These are phyloP conservation scores for Daedaleopsis sinensis DNA, from an alignment of 768 basidiomycete genomes.

Conservation along the genomic window DNA sequence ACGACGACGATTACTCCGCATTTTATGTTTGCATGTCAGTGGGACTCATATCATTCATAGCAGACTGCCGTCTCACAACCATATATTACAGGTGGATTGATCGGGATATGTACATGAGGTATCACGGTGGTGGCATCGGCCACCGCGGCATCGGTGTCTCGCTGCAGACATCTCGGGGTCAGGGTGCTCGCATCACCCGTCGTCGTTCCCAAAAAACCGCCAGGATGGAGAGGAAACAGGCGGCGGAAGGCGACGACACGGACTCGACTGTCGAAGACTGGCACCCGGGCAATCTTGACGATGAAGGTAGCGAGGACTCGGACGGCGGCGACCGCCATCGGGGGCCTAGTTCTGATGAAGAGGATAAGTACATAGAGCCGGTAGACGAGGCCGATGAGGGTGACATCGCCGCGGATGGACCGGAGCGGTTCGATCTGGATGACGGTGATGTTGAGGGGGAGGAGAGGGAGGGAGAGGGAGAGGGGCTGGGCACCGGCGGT, in stretches of 20 bases:
- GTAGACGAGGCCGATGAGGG: background rate
- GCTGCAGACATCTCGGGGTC: background rate
- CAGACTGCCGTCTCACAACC: background rate
- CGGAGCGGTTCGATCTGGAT: background rate
- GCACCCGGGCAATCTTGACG: background rate
- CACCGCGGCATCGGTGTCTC: background rate
- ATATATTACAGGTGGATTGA: background rate
- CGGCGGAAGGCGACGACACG: background rate
- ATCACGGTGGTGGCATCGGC: background rate
- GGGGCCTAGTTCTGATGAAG: background rate
- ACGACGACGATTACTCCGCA: constrained; percentile 12
- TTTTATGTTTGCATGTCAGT: constrained; percentile 28
- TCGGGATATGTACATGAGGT: background rate
- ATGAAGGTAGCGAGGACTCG: background rate
- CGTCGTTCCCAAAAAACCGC: too few relatives aligned
- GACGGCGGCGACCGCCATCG: background rate
- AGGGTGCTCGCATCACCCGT: background rate
- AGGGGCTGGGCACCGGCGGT: background rate
- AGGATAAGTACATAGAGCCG: background rate
- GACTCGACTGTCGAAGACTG: background rate
- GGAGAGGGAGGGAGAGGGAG: background rate
- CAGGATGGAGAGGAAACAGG: background rate
- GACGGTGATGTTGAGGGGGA: background rate
- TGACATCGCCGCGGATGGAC: background rate
- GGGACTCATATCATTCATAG: background rate